Conservation (phyloP, 1,284 basidiomycete species). For the Mycosarcoma maydis region DNA sequence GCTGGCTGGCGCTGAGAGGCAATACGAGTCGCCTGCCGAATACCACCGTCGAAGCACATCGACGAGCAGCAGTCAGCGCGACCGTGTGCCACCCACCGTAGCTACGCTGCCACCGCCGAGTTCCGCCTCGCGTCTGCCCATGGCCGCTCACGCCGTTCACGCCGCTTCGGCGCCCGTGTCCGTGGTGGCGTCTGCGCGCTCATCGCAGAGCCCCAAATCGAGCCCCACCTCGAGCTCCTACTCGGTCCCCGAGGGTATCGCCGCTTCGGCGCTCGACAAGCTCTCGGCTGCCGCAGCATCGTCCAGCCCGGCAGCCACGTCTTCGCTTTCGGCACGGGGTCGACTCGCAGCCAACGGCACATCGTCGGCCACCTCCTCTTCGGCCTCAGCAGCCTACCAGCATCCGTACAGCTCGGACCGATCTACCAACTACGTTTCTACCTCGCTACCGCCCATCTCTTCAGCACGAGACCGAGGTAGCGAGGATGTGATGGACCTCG, state of each 20-base stretch:
- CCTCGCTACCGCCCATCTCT: slow-evolving; percentile 41
- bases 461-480: slow-evolving; percentile 28
- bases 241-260: slow-evolving; percentile 38
- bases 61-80: slow-evolving; percentile 40
- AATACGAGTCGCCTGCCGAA: slow-evolving; percentile 11
- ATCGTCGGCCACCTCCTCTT: slow-evolving; percentile 2
- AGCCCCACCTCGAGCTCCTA: slow-evolving; percentile 43
- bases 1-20: slow-evolving; percentile 13
- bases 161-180: slow-evolving; percentile 44
- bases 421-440: slow-evolving; percentile 37
- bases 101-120: slow-evolving; percentile 17
- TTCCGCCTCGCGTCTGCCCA: slow-evolving; percentile 8
- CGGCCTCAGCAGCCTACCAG: slow-evolving; percentile 30
- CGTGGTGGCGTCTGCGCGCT: slow-evolving; percentile 34
- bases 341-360: slow-evolving; percentile 25
- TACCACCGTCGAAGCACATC: slow-evolving; percentile 41
- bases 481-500: slow-evolving; percentile 32
- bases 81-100: slow-evolving; percentile 21
- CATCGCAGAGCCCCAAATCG: slow-evolving; percentile 50
- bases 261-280: slow-evolving; percentile 40
- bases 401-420: slow-evolving; percentile 53
- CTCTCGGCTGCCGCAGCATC: slow-evolving; percentile 22
- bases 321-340: slow-evolving; percentile 27
- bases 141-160: slow-evolving; percentile 11
- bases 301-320: slow-evolving; percentile 7